These are phyloP conservation scores for Curvularia hawaiiensis DNA, from an alignment of 2,329 filamentous ascomycete genomes.

Conservation along the genomic window DNA sequence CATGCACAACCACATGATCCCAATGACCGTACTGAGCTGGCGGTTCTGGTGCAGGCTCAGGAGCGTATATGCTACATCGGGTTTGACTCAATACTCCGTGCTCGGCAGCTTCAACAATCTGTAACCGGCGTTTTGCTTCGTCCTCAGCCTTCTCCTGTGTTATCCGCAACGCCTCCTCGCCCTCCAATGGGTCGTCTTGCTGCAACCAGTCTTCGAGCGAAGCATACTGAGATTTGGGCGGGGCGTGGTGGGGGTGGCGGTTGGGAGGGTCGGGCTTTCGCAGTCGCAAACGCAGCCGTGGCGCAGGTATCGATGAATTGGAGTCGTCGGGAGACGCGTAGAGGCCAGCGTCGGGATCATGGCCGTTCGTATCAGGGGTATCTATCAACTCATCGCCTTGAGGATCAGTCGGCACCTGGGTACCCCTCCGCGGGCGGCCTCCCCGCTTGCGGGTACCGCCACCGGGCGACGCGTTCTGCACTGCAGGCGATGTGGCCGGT, in stretches of 20 bases:
- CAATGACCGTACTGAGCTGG: slow-evolving; percentile 81
- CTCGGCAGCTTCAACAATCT: slow-evolving; percentile 73
- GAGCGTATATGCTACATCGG: slow-evolving; percentile 73
- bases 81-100: slow-evolving; percentile 76
- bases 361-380: slow-evolving; percentile 20
- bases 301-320: slow-evolving; percentile 28
- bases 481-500: slow-evolving; percentile 25
- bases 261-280: slow-evolving; percentile 57
- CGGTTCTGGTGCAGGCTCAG: slow-evolving; percentile 73
- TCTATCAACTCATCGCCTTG: slow-evolving; percentile 16
- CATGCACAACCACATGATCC: slow-evolving; percentile 83
- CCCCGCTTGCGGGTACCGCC: slow-evolving; percentile 26
- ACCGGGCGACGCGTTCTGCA: slow-evolving; percentile 25
- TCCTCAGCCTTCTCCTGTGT: slow-evolving; percentile 46
- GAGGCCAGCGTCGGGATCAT: slow-evolving; percentile 29
- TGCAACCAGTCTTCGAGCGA: slow-evolving; percentile 70
- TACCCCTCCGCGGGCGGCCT: slow-evolving; percentile 29
- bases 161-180: slow-evolving; percentile 47
- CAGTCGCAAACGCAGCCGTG: slow-evolving; percentile 55
- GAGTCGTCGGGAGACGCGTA: slow-evolving; percentile 28
- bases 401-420: slow-evolving; percentile 25
- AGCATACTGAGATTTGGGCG: slow-evolving; percentile 52
- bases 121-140: slow-evolving; percentile 72
- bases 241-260: slow-evolving; percentile 58
- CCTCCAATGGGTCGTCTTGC: slow-evolving; percentile 55